Evolutionary conservation across 495 filamentous ascomycete genomes (phyloP).

Genomic region (Copromyces sp.): DNA sequence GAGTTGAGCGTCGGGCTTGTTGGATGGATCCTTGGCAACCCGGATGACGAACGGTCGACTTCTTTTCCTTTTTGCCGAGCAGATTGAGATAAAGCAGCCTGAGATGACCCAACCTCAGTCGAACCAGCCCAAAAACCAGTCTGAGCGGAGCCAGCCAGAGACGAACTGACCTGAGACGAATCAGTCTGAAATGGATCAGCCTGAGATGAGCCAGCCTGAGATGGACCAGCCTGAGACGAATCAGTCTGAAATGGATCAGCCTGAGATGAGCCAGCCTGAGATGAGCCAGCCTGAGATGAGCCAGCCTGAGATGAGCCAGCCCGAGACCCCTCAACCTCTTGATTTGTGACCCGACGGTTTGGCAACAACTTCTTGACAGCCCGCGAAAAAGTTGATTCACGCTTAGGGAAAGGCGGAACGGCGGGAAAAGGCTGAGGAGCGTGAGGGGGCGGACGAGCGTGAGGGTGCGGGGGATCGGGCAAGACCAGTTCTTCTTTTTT

Average conservation of each 20-base stretch:
- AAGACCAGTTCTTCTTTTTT: neutral
- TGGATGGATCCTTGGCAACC: neutral
- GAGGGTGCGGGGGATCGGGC: neutral
- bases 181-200: neutral
- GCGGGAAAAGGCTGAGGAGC: neutral
- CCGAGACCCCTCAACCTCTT: neutral
- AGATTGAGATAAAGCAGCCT: neutral
- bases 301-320: neutral
- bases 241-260: neutral
- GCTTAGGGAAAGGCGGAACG: neutral
- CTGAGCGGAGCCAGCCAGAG: neutral
- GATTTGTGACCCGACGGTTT: neutral
- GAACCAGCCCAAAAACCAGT: neutral
- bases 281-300: neutral
- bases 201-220: neutral
- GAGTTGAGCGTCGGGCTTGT: neutral
- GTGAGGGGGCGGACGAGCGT: neutral
- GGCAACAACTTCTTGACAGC: neutral
- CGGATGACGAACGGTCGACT: neutral
- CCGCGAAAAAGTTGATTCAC: neutral
- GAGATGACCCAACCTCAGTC: neutral
- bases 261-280: neutral
- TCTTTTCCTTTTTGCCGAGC: neutral
- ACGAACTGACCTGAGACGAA: neutral
- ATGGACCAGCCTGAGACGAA: neutral